These are phyloP conservation scores for Penicillium aurantiogriseum DNA, from an alignment of 2,329 filamentous ascomycete species.

Conservation along the genomic window DNA sequence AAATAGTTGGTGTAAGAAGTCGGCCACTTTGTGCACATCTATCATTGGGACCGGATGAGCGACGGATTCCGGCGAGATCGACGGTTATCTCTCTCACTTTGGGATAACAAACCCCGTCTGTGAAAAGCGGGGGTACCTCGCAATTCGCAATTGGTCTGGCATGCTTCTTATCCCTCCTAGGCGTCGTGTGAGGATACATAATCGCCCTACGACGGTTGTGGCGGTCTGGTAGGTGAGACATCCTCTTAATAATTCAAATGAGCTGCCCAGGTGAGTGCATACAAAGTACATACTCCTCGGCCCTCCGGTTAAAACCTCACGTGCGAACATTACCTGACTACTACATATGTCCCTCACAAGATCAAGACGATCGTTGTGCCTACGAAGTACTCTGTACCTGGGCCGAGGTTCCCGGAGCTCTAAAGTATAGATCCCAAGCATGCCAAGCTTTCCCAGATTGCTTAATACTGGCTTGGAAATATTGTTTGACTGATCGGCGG, in stretches of 20 bases:
- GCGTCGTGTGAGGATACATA: background rate
- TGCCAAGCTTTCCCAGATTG: background rate
- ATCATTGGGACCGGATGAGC: background rate
- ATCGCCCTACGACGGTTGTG: background rate
- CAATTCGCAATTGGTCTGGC: background rate
- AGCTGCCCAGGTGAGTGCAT: too few species aligned
- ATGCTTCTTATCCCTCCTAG: conserved; percentile 3
- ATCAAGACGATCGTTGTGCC: background rate
- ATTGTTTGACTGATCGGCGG: background rate
- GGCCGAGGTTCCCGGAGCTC: background rate
- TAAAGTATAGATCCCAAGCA: background rate
- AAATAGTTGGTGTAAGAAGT: background rate
- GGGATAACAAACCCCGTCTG: background rate
- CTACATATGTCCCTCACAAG: background rate
- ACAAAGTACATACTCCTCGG: background rate
- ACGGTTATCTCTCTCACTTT: background rate
- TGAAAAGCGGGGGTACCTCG: background rate
- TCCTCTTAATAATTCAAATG: background rate
- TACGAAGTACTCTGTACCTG: background rate
- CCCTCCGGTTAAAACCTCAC: too few species aligned
- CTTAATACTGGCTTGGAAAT: background rate
- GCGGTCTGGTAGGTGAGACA: background rate
- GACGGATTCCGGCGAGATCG: conserved; percentile 11
- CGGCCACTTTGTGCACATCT: background rate
- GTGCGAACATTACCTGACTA: background rate